Evolutionary conservation across 306 rosid species (phyloP).

Genomic region (Sindora glabra): DNA sequence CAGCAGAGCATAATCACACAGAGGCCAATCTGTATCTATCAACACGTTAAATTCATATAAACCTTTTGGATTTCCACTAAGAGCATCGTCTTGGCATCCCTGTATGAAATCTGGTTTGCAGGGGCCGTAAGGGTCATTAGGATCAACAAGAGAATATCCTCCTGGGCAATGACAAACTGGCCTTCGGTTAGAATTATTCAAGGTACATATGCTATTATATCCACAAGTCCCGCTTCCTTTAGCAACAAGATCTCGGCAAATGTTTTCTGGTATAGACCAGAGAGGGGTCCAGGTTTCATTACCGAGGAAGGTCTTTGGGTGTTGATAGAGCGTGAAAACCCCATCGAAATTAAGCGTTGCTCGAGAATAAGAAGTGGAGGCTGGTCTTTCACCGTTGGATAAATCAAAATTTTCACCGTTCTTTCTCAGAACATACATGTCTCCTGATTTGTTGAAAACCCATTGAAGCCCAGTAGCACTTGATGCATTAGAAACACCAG

Average conservation of each 20-base stretch:
- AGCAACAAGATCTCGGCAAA: background rate
- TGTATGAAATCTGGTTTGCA: conserved; percentile 14
- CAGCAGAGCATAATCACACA: background rate
- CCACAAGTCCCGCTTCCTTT: conserved; percentile 7
- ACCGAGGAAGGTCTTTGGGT: background rate
- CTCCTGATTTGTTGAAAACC: conserved; percentile 2
- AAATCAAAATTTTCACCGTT: background rate
- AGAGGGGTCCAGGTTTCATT: background rate
- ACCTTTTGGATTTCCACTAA: background rate
- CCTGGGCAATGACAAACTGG: conserved; percentile 6
- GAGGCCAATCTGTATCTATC: conserved; percentile 1
- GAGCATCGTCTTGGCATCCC: conserved; percentile 1
- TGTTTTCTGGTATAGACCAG: background rate
- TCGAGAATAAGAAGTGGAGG: background rate
- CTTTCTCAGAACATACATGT: background rate
- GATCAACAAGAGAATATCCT: conserved; percentile 14
- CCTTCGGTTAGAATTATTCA: background rate
- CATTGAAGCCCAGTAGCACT: background rate
- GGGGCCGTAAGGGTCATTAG: background rate
- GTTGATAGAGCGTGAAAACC: background rate
- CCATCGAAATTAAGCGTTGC: conserved; percentile 24
- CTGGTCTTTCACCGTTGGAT: background rate
- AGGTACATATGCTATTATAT: background rate
- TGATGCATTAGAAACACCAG: background rate
- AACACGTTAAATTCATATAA: background rate